Evolutionary conservation across 495 filamentous ascomycete genomes (phyloP), one percentile per base, ranked within the genome.

Genomic region (Lasiosphaeria miniovina): DNA sequence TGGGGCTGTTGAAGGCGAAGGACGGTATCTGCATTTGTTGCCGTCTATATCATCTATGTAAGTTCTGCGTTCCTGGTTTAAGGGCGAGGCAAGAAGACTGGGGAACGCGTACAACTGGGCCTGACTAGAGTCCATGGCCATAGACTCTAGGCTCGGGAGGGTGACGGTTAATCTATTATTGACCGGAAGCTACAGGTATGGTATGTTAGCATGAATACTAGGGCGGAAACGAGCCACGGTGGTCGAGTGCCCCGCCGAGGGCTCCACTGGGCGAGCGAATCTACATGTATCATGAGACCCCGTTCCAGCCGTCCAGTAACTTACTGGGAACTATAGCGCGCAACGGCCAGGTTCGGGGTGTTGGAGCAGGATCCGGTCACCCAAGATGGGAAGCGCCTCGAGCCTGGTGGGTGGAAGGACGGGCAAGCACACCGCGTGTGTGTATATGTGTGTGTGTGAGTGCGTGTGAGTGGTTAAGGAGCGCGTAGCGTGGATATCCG

Each of bases 21-120:
- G 72, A 71, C 61, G 74, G 66, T 56, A 74, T 68, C 61, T 77
- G 75, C 52, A 74, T 69, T 41, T 77, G 74, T 60, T 77, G 74
- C 63, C 67, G 70, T 64, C 76, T 80, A 62, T 66, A 65, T 48
- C 48, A 64, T 61, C 53, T 32, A 61, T 65, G 67, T 68, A 63
- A 61, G 67, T 64, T 38, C 46, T 58, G 65, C 66, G 61, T 74
- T 65, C 61, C 57, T 64, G 58, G 65, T 65, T 64, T 38, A 63
- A 33, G 59, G 31, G 35, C 10, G n/a, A 8, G 35, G 17, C 40
- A 56, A 59, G 49, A 36, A 61, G 24, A 52, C 36, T 45, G 58
- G 57, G 51, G 40, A 56, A 8, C 60, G 59, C 72, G 65, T 80
- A 80, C 76, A 77, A 57, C 51, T 76, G 75, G 36, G 71, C 61